Conservation (phyloP, 1,139 yeast genomes). For the Blastobotrys ciferrii region DNA sequence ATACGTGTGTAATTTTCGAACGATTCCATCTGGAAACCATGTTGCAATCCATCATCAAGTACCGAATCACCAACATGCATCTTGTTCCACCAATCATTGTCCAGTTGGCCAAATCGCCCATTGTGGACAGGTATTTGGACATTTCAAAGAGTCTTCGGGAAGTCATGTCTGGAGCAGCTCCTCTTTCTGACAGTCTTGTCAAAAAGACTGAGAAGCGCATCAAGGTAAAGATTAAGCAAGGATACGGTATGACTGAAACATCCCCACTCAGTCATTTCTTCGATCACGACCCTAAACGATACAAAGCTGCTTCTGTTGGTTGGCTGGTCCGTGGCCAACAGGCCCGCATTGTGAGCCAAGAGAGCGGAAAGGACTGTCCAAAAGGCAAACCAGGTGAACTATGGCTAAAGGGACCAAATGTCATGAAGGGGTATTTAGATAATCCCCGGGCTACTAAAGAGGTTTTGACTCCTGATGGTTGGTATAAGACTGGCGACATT, state of each 20-base stretch:
- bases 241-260: conserved; percentile 69
- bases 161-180: conserved; percentile 41
- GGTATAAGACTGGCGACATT: conserved; percentile 81
- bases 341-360: conserved; percentile 44
- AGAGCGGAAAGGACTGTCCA: conserved; percentile 47
- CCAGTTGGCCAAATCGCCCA: conserved; percentile 39
- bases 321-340: conserved; percentile 42
- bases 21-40: conserved; percentile 36
- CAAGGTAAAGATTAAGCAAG: conserved; percentile 44
- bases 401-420: conserved; percentile 67
- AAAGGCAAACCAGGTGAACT: conserved; percentile 54
- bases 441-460: conserved; percentile 52
- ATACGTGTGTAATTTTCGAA: conserved; percentile 33
- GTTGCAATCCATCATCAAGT: conserved; percentile 30
- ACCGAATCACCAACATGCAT: conserved; percentile 30
- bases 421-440: conserved; percentile 59
- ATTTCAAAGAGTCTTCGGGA: conserved; percentile 26
- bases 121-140: conserved; percentile 34
- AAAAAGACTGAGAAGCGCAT: conserved; percentile 28
- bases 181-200: conserved; percentile 34
- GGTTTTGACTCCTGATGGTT: conserved; percentile 59
- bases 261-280: conserved; percentile 35
- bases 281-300: conserved; percentile 20
- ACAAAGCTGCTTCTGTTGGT: conserved; percentile 46
- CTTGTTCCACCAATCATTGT: conserved; percentile 43